These are phyloP conservation scores for Cyamopsis tetragonoloba DNA, from an alignment of 306 rosid species.

Conservation along the genomic window DNA sequence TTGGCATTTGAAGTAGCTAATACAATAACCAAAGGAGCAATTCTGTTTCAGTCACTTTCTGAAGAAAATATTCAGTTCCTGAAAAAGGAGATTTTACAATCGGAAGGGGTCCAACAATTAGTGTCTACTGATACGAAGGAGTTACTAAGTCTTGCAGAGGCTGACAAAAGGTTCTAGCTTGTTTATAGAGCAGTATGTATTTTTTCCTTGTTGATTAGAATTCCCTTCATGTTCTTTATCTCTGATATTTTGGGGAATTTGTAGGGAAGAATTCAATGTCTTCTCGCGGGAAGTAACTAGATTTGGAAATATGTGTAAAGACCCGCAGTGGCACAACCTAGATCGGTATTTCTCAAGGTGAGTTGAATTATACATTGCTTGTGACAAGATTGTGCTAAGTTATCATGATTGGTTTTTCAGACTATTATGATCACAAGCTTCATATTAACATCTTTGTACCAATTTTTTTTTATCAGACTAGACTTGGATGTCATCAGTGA, in stretches of 20 bases:
- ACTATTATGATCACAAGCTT: slow-evolving; percentile 3
- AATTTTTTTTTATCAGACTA: slow-evolving; percentile 59
- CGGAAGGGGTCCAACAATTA: slow-evolving; percentile 60
- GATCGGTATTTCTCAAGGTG: slow-evolving; percentile 71
- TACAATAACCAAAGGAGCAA: slow-evolving; percentile 69
- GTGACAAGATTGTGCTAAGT: not conserved
- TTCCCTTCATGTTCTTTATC: not conserved
- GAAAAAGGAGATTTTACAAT: slow-evolving; percentile 56
- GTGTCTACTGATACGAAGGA: slow-evolving; percentile 71
- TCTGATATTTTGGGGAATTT: slow-evolving; percentile 23
- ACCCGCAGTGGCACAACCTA: slow-evolving; percentile 88
- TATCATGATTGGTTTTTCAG: slow-evolving; percentile 21
- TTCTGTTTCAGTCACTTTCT: slow-evolving; percentile 67
- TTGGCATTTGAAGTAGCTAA: slow-evolving; percentile 98
- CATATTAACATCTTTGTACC: not conserved
- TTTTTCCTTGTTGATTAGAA: not conserved
- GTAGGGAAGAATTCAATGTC: slow-evolving; percentile 69
- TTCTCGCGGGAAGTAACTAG: slow-evolving; percentile 76
- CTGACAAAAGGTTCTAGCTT: slow-evolving; percentile 78
- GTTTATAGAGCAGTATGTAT: slow-evolving; percentile 21
- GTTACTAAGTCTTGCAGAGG: slow-evolving; percentile 68
- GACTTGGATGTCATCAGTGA: slow-evolving; percentile 44
- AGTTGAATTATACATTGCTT: slow-evolving; percentile 11
- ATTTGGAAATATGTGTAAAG: slow-evolving; percentile 87
- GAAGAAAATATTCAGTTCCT: slow-evolving; percentile 69